Base-by-base conservation (phyloP, 345 rosid species). In the Aurinia saxatilis region DNA sequence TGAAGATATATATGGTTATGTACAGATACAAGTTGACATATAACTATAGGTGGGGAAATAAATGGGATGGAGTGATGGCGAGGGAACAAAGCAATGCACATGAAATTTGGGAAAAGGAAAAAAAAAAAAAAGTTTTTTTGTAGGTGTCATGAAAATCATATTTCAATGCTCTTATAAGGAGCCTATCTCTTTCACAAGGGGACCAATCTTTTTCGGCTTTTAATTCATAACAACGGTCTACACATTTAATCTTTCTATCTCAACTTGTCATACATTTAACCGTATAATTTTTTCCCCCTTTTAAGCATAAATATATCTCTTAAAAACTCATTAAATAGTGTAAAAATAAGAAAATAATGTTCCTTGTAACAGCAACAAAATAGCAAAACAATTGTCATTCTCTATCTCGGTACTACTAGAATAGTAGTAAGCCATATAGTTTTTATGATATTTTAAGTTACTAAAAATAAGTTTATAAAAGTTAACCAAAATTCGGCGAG, bases 71-170 rank as follows among this genome's bases (percentile, higher is more conserved):
- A 41, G 75, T 71, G 75, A 71, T 71, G 55, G 65, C 19, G 70
- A 71, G 70, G 54, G 75, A 64, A 71, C 75, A 25, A 34, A 63
- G 65, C 33, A 64, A 57, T 64, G 75, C 75, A 71, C 75, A 50
- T 64, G 75, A 71, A 57, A 29, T n/a, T 63, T 56, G 60, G 53
- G 55, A 55, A 37, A 49, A 31, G 31, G 34, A 21, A 55, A 63
- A 36, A 25, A 63, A 13, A 10, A 14, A 18, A 46, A 4, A 11
- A 27, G 3, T 1, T 46, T 17, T 14, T 8, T 40, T 57, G n/a
- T 64, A 40, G 60, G 47, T 57, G 54, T 63, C 65, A 49, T 14
- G 34, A 63, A 71, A 63, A 50, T 64, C 42, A 71, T 63, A 63
- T 71, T 50, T 57, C 37, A 57, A 50, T 71, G 41, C 38, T 63